phyloP scores from a whole-genome alignment of 2,329 filamentous ascomycete genomes.

The Rosellinia necatrix region DNA sequence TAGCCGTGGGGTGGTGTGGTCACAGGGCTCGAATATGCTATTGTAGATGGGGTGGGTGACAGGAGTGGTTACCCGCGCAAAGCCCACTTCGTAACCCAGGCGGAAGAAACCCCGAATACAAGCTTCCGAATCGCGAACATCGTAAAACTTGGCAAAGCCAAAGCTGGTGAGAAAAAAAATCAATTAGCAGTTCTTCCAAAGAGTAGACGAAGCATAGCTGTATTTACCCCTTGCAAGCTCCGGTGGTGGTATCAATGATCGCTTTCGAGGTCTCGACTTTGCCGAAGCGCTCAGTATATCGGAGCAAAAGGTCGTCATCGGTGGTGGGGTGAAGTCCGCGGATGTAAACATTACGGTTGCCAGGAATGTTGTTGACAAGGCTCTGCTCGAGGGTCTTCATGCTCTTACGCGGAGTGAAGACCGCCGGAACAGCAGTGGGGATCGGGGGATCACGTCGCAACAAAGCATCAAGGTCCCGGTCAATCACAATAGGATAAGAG shows the following conservation, averaged over 20 bases:
- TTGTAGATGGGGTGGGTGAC: constrained; percentile 10
- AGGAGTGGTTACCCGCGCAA: constrained; percentile 73
- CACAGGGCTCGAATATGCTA: constrained; percentile 16
- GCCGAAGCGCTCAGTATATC: constrained; percentile 86
- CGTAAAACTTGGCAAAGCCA: constrained; percentile 94
- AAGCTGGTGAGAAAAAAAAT: constrained; percentile 73
- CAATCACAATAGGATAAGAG: constrained; percentile 43
- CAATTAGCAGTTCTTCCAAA: constrained; percentile 39
- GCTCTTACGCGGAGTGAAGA: constrained; percentile 82
- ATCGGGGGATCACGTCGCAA: constrained; percentile 79
- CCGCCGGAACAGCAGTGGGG: constrained; percentile 86
- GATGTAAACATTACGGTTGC: constrained; percentile 98
- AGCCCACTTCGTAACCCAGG: constrained; percentile 95
- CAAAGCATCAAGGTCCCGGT: constrained; percentile 65
- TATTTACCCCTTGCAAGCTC: constrained; percentile 91
- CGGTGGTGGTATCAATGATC: constrained; percentile 92
- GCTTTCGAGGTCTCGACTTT: constrained; percentile 96
- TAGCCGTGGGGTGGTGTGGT: constrained; percentile 11
- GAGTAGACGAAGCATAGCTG: background rate
- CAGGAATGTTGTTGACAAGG: constrained; percentile 85
- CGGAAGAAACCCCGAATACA: constrained; percentile 96
- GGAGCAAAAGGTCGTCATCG: constrained; percentile 84
- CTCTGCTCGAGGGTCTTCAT: constrained; percentile 92
- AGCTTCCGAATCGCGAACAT: constrained; percentile 85
- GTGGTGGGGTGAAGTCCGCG: constrained; percentile 94